Evolutionary conservation across 345 rosid genomes (phyloP).

Genomic region (Jatropha curcas): DNA sequence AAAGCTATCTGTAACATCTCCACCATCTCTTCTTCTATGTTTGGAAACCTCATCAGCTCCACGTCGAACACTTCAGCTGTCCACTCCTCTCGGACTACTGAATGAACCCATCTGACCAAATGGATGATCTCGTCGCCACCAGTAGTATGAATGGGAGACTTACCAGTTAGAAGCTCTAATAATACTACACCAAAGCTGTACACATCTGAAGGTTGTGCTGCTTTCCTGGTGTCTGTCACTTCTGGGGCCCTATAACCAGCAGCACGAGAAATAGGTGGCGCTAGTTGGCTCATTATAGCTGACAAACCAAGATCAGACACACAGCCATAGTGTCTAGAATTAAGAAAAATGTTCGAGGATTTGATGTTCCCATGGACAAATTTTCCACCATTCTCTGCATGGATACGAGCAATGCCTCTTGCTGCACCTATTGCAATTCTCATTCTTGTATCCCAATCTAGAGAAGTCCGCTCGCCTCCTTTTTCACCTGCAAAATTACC

Average conservation of each 20-base stretch:
- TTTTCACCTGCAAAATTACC: slow-evolving; percentile 45
- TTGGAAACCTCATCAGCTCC: slow-evolving; percentile 81
- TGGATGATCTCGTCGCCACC: slow-evolving; percentile 88
- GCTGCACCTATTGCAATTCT: slow-evolving; percentile 85
- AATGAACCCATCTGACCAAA: slow-evolving; percentile 97
- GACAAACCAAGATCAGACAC: slow-evolving; percentile 87
- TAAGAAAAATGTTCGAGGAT: slow-evolving; percentile 87
- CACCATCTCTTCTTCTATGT: slow-evolving; percentile 97
- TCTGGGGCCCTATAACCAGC: slow-evolving; percentile 97
- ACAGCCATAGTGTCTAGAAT: slow-evolving; percentile 58
- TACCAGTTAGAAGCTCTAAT: slow-evolving; percentile 91
- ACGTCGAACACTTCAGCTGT: slow-evolving; percentile 96
- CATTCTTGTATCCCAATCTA: slow-evolving; percentile 87
- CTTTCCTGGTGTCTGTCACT: slow-evolving; percentile 87
- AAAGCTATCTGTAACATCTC: slow-evolving; percentile 97
- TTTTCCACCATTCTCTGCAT: slow-evolving; percentile 64
- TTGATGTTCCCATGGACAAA: slow-evolving; percentile 91
- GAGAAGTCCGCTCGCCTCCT: slow-evolving; percentile 64
- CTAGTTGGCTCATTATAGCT: slow-evolving; percentile 68
- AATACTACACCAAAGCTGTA: slow-evolving; percentile 95
- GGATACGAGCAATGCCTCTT: slow-evolving; percentile 74
- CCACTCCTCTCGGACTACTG: slow-evolving; percentile 98
- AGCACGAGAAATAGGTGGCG: slow-evolving; percentile 79
- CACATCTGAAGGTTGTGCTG: slow-evolving; percentile 83
- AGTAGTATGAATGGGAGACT: slow-evolving; percentile 80